A percentile compares a stretch with the other conserved stretches of the same genome.
These are phyloP conservation scores for Didymella pinodella DNA, from an alignment of 2,329 filamentous ascomycete genomes.

Conservation along the genomic window DNA sequence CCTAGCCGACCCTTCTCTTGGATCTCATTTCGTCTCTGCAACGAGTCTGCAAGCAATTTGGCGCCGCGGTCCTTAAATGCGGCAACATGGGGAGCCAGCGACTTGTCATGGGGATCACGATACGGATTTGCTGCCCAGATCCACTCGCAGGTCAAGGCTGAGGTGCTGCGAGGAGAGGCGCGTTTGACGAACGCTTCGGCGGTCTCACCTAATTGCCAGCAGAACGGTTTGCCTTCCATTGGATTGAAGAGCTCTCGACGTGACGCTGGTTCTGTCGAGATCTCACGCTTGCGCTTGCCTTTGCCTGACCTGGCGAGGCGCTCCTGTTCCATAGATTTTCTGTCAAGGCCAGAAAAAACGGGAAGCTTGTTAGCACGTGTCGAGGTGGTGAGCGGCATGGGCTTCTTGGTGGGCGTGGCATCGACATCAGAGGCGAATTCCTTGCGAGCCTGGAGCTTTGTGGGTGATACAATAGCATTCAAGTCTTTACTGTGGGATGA, in stretches of 20 bases:
- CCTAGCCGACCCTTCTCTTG: slow-evolving; percentile 60
- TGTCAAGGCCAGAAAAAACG: slow-evolving; percentile 13
- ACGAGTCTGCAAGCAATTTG: slow-evolving; percentile 62
- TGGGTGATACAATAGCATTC: slow-evolving; percentile 32
- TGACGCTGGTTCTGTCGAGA: slow-evolving; percentile 18
- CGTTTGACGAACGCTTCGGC: slow-evolving; percentile 71
- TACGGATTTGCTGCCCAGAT: slow-evolving; percentile 77
- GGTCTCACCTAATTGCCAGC: slow-evolving; percentile 71
- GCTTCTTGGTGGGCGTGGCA: slow-evolving; percentile 17
- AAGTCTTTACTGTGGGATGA: slow-evolving; percentile 31
- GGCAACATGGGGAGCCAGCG: slow-evolving; percentile 51
- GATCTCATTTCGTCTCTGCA: slow-evolving; percentile 57
- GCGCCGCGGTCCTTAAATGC: slow-evolving; percentile 63
- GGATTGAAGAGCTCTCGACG: slow-evolving; percentile 57
- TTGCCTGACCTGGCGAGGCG: slow-evolving; percentile 18
- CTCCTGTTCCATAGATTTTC: slow-evolving; percentile 28
- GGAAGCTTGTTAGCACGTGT: slow-evolving; percentile 12
- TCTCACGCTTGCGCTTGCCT: slow-evolving; percentile 24
- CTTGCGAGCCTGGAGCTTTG: slow-evolving; percentile 14
- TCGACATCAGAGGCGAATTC: slow-evolving; percentile 6
- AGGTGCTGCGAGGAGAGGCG: slow-evolving; percentile 68
- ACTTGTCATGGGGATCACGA: slow-evolving; percentile 46
- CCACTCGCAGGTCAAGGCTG: slow-evolving; percentile 64
- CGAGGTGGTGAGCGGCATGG: slow-evolving; percentile 12
- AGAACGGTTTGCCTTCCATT: slow-evolving; percentile 61